phyloP scores from a whole-genome alignment of 192 early-diverging fungal species.

The Coemansia sp. region DNA sequence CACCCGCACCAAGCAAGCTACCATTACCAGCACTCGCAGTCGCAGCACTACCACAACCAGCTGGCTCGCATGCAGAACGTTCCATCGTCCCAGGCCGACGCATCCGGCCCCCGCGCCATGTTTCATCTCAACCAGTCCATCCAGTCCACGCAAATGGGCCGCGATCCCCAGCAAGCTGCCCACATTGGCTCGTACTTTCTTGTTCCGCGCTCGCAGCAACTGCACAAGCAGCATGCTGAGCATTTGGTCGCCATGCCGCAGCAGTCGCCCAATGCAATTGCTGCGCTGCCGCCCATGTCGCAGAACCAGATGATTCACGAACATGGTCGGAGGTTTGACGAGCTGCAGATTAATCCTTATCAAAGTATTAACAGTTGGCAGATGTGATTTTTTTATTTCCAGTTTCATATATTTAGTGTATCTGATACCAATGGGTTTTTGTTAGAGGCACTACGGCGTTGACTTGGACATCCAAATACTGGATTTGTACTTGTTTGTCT shows the following conservation, averaged over 20 bases:
- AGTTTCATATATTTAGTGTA: too few species aligned
- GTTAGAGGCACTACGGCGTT: too few species aligned
- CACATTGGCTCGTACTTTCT: conserved; percentile 30
- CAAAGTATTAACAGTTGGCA: conserved; percentile 31
- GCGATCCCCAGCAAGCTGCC: neutral
- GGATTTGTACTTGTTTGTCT: too few species aligned
- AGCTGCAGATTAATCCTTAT: conserved; percentile 36
- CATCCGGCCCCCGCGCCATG: conserved; percentile 13
- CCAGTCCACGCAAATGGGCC: conserved; percentile 28
- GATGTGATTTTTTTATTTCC: conserved; percentile 9
- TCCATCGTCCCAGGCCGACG: neutral
- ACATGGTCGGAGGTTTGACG: conserved; percentile 23
- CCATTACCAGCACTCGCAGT: conserved; percentile 14
- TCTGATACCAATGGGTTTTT: too few species aligned
- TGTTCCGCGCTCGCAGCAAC: conserved; percentile 31
- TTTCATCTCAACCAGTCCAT: conserved; percentile 28
- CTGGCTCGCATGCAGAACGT: conserved; percentile 12
- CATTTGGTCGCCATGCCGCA: conserved; percentile 9
- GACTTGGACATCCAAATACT: too few species aligned
- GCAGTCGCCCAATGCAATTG: conserved; percentile 13
- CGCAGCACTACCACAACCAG: conserved; percentile 14
- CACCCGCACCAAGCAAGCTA: conserved; percentile 3
- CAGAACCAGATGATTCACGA: conserved; percentile 3
- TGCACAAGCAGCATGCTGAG: conserved; percentile 18
- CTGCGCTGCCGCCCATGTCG: neutral